Percentiles rank a stretch among this genome's conserved stretches.
Evolutionary conservation across 495 filamentous ascomycete species (phyloP).

Genomic region (Podospora conica): DNA sequence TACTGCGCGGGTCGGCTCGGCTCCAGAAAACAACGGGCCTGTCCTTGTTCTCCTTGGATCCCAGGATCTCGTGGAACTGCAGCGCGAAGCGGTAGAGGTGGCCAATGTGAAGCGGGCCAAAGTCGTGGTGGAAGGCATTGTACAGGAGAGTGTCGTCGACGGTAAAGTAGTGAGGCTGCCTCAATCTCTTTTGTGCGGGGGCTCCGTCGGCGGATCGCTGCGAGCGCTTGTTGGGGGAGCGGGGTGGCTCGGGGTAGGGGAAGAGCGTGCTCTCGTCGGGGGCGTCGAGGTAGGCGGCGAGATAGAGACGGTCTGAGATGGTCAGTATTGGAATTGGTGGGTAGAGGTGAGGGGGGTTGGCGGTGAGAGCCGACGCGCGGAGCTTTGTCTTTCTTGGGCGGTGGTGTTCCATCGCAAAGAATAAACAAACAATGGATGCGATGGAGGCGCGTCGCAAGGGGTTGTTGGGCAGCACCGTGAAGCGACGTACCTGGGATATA

Average conservation of each 20-base stretch:
- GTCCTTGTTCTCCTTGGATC: conserved; percentile 70
- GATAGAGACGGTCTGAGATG: conserved; percentile 79
- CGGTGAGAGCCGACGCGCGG: background rate
- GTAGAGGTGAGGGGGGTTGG: background rate
- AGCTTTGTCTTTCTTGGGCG: background rate
- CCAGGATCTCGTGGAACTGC: conserved; percentile 88
- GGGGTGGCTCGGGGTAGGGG: conserved; percentile 61
- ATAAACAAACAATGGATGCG: conserved; percentile 5
- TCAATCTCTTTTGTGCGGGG: conserved; percentile 33
- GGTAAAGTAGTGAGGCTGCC: conserved; percentile 84
- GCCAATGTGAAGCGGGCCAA: conserved; percentile 94
- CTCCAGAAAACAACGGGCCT: conserved; percentile 92
- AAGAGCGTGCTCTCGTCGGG: conserved; percentile 78
- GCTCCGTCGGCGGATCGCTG: conserved; percentile 54
- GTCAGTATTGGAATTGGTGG: conserved; percentile 27
- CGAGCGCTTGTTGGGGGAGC: conserved; percentile 68
- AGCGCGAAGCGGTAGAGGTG: conserved; percentile 95
- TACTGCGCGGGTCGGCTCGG: conserved; percentile 81
- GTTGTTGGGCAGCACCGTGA: background rate
- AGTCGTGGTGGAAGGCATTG: conserved; percentile 98
- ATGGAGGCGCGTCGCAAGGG: background rate
- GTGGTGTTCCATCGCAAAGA: conserved; percentile 2
- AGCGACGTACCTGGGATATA: conserved; percentile 49
- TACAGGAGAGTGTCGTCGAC: conserved; percentile 90
- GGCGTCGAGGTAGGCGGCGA: conserved; percentile 81